These are phyloP conservation scores for Gossypium bickii DNA, from an alignment of 345 rosid genomes.

Conservation along the genomic window DNA sequence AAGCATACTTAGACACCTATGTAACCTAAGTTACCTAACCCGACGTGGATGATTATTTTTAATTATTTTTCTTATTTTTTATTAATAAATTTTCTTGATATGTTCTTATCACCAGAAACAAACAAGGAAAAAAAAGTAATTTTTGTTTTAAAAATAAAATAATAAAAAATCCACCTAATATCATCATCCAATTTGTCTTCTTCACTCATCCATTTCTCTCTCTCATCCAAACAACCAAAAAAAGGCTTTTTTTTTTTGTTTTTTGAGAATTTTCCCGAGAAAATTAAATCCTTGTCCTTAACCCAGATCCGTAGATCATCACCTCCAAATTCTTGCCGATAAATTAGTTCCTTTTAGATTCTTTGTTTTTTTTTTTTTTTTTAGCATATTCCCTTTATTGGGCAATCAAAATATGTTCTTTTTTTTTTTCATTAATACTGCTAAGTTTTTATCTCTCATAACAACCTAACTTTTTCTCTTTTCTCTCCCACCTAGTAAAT, in stretches of 20 bases:
- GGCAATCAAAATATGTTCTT: slow-evolving; percentile 1
- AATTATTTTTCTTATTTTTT: not conserved
- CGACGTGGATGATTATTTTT: not conserved
- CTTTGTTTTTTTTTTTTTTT: slow-evolving; percentile 14
- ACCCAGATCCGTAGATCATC: slow-evolving; percentile 32
- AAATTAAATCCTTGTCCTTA: slow-evolving; percentile 22
- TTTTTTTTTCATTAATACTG: not conserved
- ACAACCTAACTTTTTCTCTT: not conserved
- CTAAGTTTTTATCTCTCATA: not conserved
- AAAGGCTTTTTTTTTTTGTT: too few relatives aligned
- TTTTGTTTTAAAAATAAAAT: not conserved
- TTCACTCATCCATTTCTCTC: not conserved
- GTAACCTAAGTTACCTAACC: not conserved
- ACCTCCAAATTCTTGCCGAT: slow-evolving; percentile 26
- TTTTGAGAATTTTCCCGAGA: slow-evolving; percentile 19
- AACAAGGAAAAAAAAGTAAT: too few relatives aligned
- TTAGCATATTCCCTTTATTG: not conserved
- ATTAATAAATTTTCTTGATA: too few relatives aligned
- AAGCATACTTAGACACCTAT: too few relatives aligned
- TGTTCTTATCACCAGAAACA: too few relatives aligned
- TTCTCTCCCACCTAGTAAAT: slow-evolving; percentile 10
- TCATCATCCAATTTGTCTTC: not conserved
- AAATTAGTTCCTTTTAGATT: slow-evolving; percentile 19
- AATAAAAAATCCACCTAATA: not conserved
- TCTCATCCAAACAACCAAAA: not conserved